These are phyloP conservation scores for Talaromyces piceae DNA, from an alignment of 2,329 filamentous ascomycete genomes.

Conservation along the genomic window DNA sequence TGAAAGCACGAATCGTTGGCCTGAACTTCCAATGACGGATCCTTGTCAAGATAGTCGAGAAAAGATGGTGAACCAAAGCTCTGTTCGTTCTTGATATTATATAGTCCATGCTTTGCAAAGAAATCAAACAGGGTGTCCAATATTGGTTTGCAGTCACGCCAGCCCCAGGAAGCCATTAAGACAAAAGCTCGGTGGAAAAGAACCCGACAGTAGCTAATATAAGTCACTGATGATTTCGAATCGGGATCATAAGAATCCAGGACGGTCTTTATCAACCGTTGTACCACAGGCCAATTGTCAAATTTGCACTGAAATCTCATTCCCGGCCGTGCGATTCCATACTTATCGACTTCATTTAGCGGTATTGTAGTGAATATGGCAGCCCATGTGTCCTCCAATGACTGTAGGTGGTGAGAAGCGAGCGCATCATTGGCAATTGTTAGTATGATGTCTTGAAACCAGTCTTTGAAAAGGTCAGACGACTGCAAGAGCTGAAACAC, in stretches of 20 bases:
- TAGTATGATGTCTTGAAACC: constrained; percentile 39
- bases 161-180: constrained; percentile 50
- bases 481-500: constrained; percentile 36
- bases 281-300: constrained; percentile 47
- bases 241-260: constrained; percentile 42
- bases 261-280: constrained; percentile 39
- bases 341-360: constrained; percentile 44
- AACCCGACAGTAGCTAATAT: constrained; percentile 49
- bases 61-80: constrained; percentile 46
- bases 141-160: constrained; percentile 48
- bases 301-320: constrained; percentile 31
- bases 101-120: constrained; percentile 48
- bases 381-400: constrained; percentile 33
- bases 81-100: constrained; percentile 46
- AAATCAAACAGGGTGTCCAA: constrained; percentile 52
- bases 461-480: constrained; percentile 19
- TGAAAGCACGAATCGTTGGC: constrained; percentile 50
- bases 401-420: constrained; percentile 18
- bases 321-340: constrained; percentile 40
- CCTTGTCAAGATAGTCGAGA: constrained; percentile 42
- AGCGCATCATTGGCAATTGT: constrained; percentile 35
- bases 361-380: constrained; percentile 48
- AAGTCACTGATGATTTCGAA: constrained; percentile 32
- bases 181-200: constrained; percentile 47
- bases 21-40: constrained; percentile 38